A percentile compares a stretch with the other conserved stretches of the same genome.
These are phyloP conservation scores for Sarcodon aspratus DNA, from an alignment of 768 basidiomycete species.

Conservation along the genomic window DNA sequence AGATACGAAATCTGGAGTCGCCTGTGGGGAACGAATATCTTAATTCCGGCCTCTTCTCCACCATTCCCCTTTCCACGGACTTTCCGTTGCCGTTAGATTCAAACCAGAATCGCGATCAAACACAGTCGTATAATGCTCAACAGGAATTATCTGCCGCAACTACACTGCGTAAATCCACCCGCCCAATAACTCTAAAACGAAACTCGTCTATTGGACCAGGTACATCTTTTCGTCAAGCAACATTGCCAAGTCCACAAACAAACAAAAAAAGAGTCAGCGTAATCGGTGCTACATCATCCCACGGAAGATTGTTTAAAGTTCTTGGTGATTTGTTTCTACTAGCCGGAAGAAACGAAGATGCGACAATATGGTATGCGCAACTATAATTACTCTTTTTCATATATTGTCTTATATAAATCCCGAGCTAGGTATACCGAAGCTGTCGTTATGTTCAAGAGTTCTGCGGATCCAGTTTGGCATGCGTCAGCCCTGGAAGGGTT, in stretches of 20 bases:
- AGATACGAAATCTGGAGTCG: conserved; percentile 75
- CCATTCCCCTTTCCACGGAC: conserved; percentile 47
- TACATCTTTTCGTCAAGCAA: conserved; percentile 33
- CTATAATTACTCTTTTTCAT: neutral
- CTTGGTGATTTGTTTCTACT: conserved; percentile 83
- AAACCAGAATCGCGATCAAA: conserved; percentile 27
- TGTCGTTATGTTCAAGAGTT: conserved; percentile 57
- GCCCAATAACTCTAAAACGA: conserved; percentile 32
- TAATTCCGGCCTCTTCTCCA: conserved; percentile 56
- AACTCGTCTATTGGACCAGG: conserved; percentile 37
- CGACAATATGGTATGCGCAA: conserved; percentile 55
- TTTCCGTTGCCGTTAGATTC: conserved; percentile 46
- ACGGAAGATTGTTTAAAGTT: conserved; percentile 80
- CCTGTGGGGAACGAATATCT: conserved; percentile 81
- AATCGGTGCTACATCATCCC: conserved; percentile 61
- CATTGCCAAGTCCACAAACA: conserved; percentile 27
- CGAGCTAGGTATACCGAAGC: conserved; percentile 75
- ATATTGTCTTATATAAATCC: conserved; percentile 9
- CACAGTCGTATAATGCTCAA: conserved; percentile 41
- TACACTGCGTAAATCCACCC: conserved; percentile 17
- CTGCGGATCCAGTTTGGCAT: conserved; percentile 80
- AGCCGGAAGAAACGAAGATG: conserved; percentile 77
- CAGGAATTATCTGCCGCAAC: conserved; percentile 33
- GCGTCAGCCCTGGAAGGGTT: conserved; percentile 82
- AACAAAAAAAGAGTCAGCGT: conserved; percentile 51